These are phyloP conservation scores for Ophiostoma triangulosporum DNA, from an alignment of 2,329 filamentous ascomycete species.

Conservation along the genomic window DNA sequence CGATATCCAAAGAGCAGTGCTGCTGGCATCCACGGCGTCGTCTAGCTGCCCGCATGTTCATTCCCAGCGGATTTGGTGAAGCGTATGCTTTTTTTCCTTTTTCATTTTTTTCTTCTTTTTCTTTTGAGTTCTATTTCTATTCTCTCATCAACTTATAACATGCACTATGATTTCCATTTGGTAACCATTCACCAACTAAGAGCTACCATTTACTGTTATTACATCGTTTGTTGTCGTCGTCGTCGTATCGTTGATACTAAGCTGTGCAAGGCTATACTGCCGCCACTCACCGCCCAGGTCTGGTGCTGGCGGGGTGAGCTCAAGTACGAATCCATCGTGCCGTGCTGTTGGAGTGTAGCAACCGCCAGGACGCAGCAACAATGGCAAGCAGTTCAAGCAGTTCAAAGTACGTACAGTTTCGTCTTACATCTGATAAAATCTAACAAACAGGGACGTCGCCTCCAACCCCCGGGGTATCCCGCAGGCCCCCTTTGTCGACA, in stretches of 20 bases:
- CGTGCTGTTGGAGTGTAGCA: background rate
- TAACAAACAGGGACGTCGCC: constrained; percentile 27
- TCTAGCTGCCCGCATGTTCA: no score
- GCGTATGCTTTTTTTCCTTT: background rate
- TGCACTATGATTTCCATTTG: background rate
- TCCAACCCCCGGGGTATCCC: constrained; percentile 78
- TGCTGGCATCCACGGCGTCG: no score
- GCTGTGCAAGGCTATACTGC: constrained; percentile 2
- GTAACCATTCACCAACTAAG: background rate
- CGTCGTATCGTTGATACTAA: background rate
- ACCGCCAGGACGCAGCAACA: background rate
- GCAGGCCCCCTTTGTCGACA: constrained; percentile 72
- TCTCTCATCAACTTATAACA: background rate
- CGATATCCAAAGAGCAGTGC: no score
- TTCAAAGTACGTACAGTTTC: background rate
- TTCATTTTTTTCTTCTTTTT: background rate
- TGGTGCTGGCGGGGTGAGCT: background rate
- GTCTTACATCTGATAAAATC: background rate
- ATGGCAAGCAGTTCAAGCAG: background rate
- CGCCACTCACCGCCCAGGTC: constrained; percentile 9
- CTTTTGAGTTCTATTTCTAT: background rate
- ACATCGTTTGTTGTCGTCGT: background rate
- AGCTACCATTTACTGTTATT: background rate
- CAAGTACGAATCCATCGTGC: background rate
- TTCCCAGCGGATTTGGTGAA: no score